Evolutionary conservation across 176 grass and related monocot genomes (phyloP).

Genomic region (Dendrocalamus sinicus): DNA sequence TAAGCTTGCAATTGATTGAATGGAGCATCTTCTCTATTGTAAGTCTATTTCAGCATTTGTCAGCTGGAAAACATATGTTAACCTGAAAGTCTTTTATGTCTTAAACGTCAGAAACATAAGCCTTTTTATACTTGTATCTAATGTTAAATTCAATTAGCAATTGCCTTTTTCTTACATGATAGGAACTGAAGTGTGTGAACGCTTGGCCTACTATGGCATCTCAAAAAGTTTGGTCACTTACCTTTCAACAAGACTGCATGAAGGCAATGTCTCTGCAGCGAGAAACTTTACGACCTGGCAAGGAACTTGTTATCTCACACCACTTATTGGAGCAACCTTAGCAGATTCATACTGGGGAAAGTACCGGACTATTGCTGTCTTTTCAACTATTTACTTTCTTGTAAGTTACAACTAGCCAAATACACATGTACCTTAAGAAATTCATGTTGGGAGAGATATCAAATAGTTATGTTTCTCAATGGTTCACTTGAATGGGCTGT

Average conservation of each 20-base stretch:
- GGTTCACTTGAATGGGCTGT: not conserved
- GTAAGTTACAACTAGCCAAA: conserved; percentile 56
- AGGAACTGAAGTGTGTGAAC: conserved; percentile 82
- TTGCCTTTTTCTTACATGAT: conserved; percentile 34
- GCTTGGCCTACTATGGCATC: conserved; percentile 82
- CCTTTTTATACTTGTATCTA: conserved; percentile 10
- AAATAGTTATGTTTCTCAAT: not conserved
- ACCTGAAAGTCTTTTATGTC: not conserved
- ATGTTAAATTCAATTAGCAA: conserved; percentile 28
- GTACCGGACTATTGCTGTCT: conserved; percentile 69
- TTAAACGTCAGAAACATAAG: not conserved
- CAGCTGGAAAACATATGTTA: not conserved
- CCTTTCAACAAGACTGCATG: conserved; percentile 62
- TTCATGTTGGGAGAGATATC: not conserved
- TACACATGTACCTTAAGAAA: not conserved
- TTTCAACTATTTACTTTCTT: conserved; percentile 78
- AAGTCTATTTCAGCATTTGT: not conserved
- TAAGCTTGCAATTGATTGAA: not conserved
- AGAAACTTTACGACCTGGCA: conserved; percentile 82
- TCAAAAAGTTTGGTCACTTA: conserved; percentile 82
- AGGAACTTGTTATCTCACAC: conserved; percentile 87
- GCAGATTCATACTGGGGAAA: conserved; percentile 82
- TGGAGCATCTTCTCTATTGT: not conserved
- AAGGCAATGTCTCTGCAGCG: conserved; percentile 71
- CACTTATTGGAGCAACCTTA: conserved; percentile 72